A percentile compares a stretch with the other conserved stretches of the same genome.
Evolutionary conservation across 2,329 filamentous ascomycete genomes (phyloP).

Genomic region (Metarhizium robertsii): DNA sequence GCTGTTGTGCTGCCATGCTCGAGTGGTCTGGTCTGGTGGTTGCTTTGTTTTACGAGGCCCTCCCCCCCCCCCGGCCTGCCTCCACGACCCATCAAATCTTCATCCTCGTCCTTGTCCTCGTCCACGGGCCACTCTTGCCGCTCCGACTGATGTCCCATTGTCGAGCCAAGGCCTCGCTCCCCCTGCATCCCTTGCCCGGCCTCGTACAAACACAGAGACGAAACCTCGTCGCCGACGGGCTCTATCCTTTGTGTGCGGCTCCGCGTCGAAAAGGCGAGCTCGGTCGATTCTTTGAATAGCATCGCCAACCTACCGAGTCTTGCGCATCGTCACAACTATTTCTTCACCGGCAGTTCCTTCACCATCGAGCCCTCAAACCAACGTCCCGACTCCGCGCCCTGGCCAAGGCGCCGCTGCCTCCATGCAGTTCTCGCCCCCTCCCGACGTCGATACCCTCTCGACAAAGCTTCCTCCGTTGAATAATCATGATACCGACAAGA

Average conservation of each 20-base stretch:
- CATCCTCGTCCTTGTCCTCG: neutral
- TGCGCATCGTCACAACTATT: neutral
- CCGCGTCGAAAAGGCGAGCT: neutral
- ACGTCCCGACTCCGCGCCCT: neutral
- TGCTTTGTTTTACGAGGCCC: neutral
- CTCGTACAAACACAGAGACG: neutral
- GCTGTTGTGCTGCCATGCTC: neutral
- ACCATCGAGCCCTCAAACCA: neutral
- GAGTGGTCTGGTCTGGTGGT: too few relatives aligned
- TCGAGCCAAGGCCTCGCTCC: neutral
- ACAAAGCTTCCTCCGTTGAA: conserved; percentile 16
- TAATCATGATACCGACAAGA: conserved; percentile 18
- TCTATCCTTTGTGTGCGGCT: neutral
- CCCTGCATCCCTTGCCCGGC: neutral
- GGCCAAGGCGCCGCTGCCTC: conserved; percentile 7
- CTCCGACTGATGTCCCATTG: neutral
- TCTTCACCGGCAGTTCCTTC: neutral
- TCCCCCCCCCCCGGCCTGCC: neutral
- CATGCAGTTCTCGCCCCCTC: conserved; percentile 16
- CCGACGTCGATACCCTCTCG: conserved; percentile 17
- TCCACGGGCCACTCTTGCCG: neutral
- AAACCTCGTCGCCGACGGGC: neutral
- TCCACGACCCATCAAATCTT: neutral
- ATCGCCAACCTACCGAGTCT: neutral
- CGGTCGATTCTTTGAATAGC: neutral